A percentile compares a stretch with the other conserved stretches of the same genome.
Conservation (phyloP, 495 filamentous ascomycete species). For the Aspergillus baeticus region DNA sequence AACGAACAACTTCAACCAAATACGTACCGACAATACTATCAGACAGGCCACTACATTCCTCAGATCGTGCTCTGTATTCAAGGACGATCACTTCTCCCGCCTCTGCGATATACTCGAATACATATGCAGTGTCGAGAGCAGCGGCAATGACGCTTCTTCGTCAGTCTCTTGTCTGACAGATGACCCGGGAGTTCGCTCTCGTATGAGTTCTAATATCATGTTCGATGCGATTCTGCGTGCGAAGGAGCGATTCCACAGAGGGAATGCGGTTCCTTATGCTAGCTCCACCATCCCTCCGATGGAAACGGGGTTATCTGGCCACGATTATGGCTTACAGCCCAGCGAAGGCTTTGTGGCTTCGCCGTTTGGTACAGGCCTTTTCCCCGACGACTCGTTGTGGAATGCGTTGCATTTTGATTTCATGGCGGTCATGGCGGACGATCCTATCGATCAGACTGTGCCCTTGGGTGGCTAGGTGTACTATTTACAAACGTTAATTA, state of each 20-base stretch:
- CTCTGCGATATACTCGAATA: neutral
- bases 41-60: neutral
- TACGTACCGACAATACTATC: neutral
- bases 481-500: no score
- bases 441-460: no score
- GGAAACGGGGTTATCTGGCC: no score
- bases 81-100: neutral
- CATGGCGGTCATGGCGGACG: no score
- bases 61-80: neutral
- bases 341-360: no score
- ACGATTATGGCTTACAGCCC: no score
- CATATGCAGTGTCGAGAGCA: neutral
- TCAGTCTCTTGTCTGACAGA: neutral
- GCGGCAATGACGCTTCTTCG: neutral
- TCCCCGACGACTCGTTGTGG: no score
- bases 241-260: neutral
- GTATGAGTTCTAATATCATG: neutral
- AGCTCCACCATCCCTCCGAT: no score
- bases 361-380: no score
- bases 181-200: neutral
- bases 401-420: no score
- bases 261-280: no score
- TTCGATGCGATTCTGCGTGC: neutral
- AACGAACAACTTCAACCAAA: neutral
- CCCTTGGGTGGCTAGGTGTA: no score